Evolutionary conservation across 2,329 filamentous ascomycete genomes (phyloP), one percentile per base, ranked within the genome.

Genomic region (Fusarium chuoi): DNA sequence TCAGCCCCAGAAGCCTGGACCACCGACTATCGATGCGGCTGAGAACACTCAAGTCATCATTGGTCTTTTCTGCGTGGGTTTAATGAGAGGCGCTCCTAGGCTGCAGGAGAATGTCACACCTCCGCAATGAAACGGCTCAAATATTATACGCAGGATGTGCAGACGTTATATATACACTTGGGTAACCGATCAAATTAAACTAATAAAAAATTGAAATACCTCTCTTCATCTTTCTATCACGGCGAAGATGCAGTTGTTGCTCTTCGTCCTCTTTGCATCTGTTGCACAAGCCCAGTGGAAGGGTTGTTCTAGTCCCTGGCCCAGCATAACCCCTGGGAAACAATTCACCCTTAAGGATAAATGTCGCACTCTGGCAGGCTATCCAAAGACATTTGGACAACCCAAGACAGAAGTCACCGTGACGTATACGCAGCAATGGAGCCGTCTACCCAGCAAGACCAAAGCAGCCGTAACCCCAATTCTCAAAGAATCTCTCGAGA

Each of bases 341-440:
- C 17, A 41, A 9, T 55, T 18, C 14, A 74, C 68, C 12, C 51
- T 72, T 44, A 44, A 64, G 2, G 38, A 58, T 12, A 17, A 71
- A 28, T 75, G 70, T 26, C 57, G 61, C 10, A 15, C 39, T 11
- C 46, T 71, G 20, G 30, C 62, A 6, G 59, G 62, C 5, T 74
- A 74, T 36, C 68, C 72, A 5, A 57, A 62, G 33, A 41, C 15
- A 2, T 66, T 74, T 39, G 55, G 24, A 22, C 26, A 49, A 15
- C 14, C 26, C 17, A 18, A 38, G 18, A 69, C 56, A 42, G 56
- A 59, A 28, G 51, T 75, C 35, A 60, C 36, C 2, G 68, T 74
- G 17, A 20, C 44, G 17, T 75, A 74, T 52, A 74, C 64, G 1
- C 15, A 51, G 6, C 55, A 60, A 41, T 75, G 71, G 70, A 51